Base-by-base conservation (phyloP, 1,284 basidiomycete species). In the Moesziomyces aphidis region DNA sequence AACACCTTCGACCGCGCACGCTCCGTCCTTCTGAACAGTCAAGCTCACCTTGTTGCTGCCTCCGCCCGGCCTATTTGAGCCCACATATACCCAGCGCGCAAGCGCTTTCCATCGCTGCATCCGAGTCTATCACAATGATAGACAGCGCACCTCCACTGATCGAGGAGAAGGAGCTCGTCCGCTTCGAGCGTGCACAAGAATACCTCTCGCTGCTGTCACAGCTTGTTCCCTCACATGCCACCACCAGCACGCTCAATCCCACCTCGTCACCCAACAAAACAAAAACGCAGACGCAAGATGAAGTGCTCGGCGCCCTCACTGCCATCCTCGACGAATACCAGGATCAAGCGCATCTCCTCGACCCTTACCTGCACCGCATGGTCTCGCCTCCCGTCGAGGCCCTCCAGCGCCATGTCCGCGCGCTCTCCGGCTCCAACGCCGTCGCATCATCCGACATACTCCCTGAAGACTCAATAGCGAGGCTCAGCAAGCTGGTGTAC, bases 301-400 rank as follows among this genome's bases (percentile, higher is more conserved):
- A 63, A 1, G 21, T 17, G 0, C 67, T 75, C 28, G 21, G 28
- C 28, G 50, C n/a, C 2, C 59, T 71, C 6, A 23, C 54, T 7
- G 23, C 54, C 24, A 69, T 76, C 43, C 89, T 98, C 45, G 89
- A 90, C 83, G 89, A 91, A 82, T 99, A 97, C 81, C 95, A 97
- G 82, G 95, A 98, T 22, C 81, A 82, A 34, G 88, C 95, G 2
- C 94, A 95, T 80, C 89, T 99, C 0, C 88, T 98, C n/a, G 97
- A 99, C 84, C 95, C 95, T n/a, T 91, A 90, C 78, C 88, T 99
- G n/a, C 92, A 95, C 79, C 83, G 86, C 19, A 90, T 99, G 64
- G 89, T 98, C 13, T 85, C 87, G 2, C 95, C 95, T 0, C 89
- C 93, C 4, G 90, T 94, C 50, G 88, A 61, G 13, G 55, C 61